Evolutionary conservation across 1,284 basidiomycete genomes (phyloP), one percentile per base, ranked within the genome.

Genomic region (Cutaneotrichosporon sp.): DNA sequence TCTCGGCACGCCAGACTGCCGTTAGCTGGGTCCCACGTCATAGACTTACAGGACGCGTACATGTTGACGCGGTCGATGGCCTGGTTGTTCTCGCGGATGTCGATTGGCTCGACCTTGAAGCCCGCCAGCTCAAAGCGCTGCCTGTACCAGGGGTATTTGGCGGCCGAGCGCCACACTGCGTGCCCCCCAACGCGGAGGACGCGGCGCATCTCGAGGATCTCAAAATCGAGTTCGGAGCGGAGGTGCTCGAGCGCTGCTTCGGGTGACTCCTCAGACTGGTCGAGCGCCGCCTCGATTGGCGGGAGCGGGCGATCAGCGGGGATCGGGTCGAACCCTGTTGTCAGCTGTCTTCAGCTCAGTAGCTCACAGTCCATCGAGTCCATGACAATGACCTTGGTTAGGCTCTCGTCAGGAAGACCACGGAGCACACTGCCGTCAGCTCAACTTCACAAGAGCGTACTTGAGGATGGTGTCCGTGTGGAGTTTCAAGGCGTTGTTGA

Each of bases 381-480:
- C 90, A 92, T 92, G 61, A 90, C 83, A 63, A 92, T 85, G 11
- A 86, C 84, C 50, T 87, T 85, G 38, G 88, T 88, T 46, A 90
- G 80, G 18, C 84, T 85, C 55, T 79, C 81, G 53, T 82, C 76
- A 0, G 82, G 77, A n/a, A 90, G 81, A 30, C 86, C 86, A 21
- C 83, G 81, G 7, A 89, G 80, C 4, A 87, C 87, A 65, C 86
- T 88, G 62, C 5, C 16, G 56, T 70, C 61, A 70, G 71, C 16
- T n/a, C 52, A 4, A 36, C 30, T 2, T 26, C 11, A 32, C 47
- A 9, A 4, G 18, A 14, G 21, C 11, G 32, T 32, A 72, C 87
- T 89, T 87, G 65, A 88, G 79, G 69, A 91, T 90, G 4, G 88
- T 87, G 70, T 91, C 88, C 0, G 90, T 91, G 77, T 92, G 90